Evolutionary conservation across 495 filamentous ascomycete genomes (phyloP).

Genomic region (Annulohypoxylon moriforme): DNA sequence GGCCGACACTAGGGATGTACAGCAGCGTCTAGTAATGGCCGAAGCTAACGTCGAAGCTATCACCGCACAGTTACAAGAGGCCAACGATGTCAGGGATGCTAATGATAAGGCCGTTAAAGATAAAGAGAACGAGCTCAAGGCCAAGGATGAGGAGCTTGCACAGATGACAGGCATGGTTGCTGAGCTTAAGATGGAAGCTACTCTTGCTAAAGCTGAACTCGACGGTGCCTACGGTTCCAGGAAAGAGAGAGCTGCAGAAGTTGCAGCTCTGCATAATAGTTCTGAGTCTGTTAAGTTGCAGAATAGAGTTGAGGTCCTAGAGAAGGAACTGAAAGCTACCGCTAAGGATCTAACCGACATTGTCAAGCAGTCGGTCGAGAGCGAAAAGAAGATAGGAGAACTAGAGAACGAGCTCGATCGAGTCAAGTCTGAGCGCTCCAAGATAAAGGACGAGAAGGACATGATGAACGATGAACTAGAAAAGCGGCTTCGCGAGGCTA

Average conservation of each 20-base stretch:
- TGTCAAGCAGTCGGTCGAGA: slow-evolving; percentile 84
- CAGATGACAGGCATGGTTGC: slow-evolving; percentile 84
- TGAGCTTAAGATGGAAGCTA: slow-evolving; percentile 88
- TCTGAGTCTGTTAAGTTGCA: slow-evolving; percentile 74
- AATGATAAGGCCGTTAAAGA: slow-evolving; percentile 51
- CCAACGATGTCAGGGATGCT: slow-evolving; percentile 50
- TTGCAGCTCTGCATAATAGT: slow-evolving; percentile 72
- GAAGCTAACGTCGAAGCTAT: slow-evolving; percentile 51
- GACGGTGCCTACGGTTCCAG: slow-evolving; percentile 90
- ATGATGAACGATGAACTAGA: slow-evolving; percentile 47
- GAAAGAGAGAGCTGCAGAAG: slow-evolving; percentile 80
- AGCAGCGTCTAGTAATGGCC: slow-evolving; percentile 49
- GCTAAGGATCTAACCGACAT: slow-evolving; percentile 87
- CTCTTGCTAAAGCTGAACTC: slow-evolving; percentile 91
- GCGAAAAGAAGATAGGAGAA: slow-evolving; percentile 88
- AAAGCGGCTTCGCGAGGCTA: slow-evolving; percentile 44
- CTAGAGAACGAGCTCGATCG: slow-evolving; percentile 66
- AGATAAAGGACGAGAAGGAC: slow-evolving; percentile 53
- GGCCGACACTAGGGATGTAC: slow-evolving; percentile 53
- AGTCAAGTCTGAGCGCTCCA: slow-evolving; percentile 44
- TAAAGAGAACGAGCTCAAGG: slow-evolving; percentile 58
- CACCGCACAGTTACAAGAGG: slow-evolving; percentile 50
- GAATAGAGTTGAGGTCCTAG: slow-evolving; percentile 69
- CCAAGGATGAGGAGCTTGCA: slow-evolving; percentile 73
- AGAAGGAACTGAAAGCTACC: slow-evolving; percentile 83